Conservation (phyloP, 2,329 filamentous ascomycete species). For the Epichloe sp. region DNA sequence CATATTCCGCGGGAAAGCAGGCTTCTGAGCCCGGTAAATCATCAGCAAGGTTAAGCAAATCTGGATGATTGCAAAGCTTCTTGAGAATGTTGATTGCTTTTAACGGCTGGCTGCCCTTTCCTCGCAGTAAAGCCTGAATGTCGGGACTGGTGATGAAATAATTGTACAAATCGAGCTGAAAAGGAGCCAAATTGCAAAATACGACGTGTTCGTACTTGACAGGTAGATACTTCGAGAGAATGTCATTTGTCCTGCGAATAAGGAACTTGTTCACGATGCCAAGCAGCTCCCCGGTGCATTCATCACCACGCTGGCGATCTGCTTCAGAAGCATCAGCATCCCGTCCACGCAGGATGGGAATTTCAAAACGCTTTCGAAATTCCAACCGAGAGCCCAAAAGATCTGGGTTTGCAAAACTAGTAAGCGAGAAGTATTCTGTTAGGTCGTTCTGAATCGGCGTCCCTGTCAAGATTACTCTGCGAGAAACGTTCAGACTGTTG, state of each 20-base stretch:
- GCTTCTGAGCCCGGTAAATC: constrained; percentile 81
- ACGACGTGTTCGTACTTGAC: constrained; percentile 99
- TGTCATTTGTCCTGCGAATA: constrained; percentile 94
- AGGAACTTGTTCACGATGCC: constrained; percentile 93
- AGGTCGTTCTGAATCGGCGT: constrained; percentile 97
- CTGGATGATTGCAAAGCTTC: constrained; percentile 96
- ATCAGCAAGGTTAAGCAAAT: constrained; percentile 68
- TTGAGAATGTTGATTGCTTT: constrained; percentile 96
- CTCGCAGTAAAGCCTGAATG: constrained; percentile 80
- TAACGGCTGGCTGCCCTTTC: constrained; percentile 88
- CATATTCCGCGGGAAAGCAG: constrained; percentile 73
- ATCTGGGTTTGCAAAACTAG: constrained; percentile 92
- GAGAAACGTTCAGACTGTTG: constrained; percentile 78
- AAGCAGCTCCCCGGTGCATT: constrained; percentile 69
- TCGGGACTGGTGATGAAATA: constrained; percentile 94
- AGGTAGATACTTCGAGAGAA: constrained; percentile 91
- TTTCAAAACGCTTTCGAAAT: constrained; percentile 86
- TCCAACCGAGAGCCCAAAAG: constrained; percentile 79
- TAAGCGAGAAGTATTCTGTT: constrained; percentile 92
- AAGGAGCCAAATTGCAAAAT: constrained; percentile 87
- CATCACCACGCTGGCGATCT: constrained; percentile 71
- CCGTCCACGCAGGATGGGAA: constrained; percentile 81
- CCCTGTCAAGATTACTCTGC: constrained; percentile 87
- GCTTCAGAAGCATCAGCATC: constrained; percentile 80
- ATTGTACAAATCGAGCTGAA: constrained; percentile 89